Evolutionary conservation across 805 yeast species (phyloP).

Genomic region (Yamadazyma sp.): DNA sequence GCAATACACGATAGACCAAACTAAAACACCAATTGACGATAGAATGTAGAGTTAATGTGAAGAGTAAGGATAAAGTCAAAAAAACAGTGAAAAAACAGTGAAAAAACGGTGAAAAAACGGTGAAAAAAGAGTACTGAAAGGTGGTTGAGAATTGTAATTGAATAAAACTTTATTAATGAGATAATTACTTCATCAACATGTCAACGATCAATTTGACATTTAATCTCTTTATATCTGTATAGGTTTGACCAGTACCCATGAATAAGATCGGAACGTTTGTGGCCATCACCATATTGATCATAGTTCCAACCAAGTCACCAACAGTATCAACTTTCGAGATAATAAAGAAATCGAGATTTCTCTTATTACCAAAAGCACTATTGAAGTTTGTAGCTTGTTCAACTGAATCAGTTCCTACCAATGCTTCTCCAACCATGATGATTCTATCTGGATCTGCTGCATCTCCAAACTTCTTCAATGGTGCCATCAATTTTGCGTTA

Average conservation of each 20-base stretch:
- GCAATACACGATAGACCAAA: too few species aligned
- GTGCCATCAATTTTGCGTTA: slow-evolving; percentile 92
- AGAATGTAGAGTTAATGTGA: too few species aligned
- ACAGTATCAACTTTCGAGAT: slow-evolving; percentile 96
- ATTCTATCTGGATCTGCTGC: slow-evolving; percentile 95
- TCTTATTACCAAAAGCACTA: slow-evolving; percentile 81
- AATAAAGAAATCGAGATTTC: slow-evolving; percentile 84
- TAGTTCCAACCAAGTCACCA: slow-evolving; percentile 92
- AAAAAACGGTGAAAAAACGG: too few species aligned
- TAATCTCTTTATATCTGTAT: slow-evolving; percentile 86
- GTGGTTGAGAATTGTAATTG: too few species aligned
- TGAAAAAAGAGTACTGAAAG: too few species aligned
- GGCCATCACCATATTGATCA: slow-evolving; percentile 96
- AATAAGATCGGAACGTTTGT: slow-evolving; percentile 93
- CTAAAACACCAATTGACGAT: too few species aligned
- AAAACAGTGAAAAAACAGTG: too few species aligned
- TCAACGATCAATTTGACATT: slow-evolving; percentile 92
- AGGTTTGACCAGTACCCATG: slow-evolving; percentile 96
- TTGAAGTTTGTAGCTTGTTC: slow-evolving; percentile 93
- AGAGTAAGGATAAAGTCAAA: too few species aligned
- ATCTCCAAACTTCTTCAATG: slow-evolving; percentile 89
- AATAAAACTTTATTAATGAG: too few species aligned
- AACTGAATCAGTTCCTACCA: slow-evolving; percentile 96
- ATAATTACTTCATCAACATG: slow-evolving; percentile 59
- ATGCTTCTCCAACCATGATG: slow-evolving; percentile 98